Evolutionary conservation across 441 rosid species (phyloP).

Genomic region (Syzygium syzygioides): DNA sequence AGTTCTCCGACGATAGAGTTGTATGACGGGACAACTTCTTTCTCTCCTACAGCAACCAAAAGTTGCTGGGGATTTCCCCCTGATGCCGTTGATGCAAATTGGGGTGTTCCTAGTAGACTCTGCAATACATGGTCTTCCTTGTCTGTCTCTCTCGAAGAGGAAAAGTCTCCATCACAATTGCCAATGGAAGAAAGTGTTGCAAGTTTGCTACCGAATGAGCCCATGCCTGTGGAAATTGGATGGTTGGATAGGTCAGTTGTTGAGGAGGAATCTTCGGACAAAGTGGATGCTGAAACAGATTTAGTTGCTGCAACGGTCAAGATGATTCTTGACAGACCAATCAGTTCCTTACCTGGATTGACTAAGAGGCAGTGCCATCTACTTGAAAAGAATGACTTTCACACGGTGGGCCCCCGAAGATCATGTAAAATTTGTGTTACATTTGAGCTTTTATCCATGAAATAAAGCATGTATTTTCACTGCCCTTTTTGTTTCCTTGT

Average conservation of each 20-base stretch:
- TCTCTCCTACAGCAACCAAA: constrained; percentile 26
- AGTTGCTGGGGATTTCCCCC: constrained; percentile 26
- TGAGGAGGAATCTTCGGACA: constrained; percentile 14
- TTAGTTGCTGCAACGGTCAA: constrained; percentile 17
- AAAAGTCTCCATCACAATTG: constrained; percentile 16
- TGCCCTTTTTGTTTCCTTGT: constrained; percentile 18
- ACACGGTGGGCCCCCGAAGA: constrained; percentile 49
- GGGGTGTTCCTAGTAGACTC: constrained; percentile 37
- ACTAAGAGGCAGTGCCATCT: constrained; percentile 54
- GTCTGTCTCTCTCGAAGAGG: constrained; percentile 28
- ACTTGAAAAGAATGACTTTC: constrained; percentile 76
- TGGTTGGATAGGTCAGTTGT: constrained; percentile 19
- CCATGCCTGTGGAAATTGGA: constrained; percentile 25
- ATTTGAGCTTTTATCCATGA: not conserved
- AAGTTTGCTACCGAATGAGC: constrained; percentile 18
- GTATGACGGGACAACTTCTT: constrained; percentile 36
- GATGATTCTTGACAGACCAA: constrained; percentile 43
- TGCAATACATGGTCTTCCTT: constrained; percentile 41
- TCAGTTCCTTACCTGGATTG: constrained; percentile 62
- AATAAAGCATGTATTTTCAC: constrained; percentile 13
- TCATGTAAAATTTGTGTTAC: not conserved
- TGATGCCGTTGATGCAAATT: constrained; percentile 24
- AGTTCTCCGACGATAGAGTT: constrained; percentile 53
- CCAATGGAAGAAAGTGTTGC: constrained; percentile 18
- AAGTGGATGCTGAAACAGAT: constrained; percentile 11